Base-by-base conservation (phyloP, 768 basidiomycete genomes). In the Mycena capillaripes region DNA sequence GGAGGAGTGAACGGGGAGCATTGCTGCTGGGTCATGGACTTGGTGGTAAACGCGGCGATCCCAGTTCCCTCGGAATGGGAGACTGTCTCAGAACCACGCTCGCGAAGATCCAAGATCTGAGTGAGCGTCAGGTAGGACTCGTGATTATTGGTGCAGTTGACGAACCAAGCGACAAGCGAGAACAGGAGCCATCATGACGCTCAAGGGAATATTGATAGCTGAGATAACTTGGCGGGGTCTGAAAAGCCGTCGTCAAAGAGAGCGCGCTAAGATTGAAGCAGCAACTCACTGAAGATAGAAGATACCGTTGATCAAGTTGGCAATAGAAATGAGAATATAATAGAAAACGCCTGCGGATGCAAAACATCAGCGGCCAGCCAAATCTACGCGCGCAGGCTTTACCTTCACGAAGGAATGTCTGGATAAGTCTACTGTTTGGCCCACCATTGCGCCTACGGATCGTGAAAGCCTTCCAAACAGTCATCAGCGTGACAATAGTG, bases 381-480 rank as follows among this genome's bases (percentile, higher is more conserved):
- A 32, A 72, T 17, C 53, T 34, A 38, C 46, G 46, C 25, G 34
- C 25, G 40, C 25, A 56, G 44, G 57, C 32, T 53, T 32, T 77
- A 91, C 92, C 94, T 86, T 95, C 94, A 61, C 93, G 92, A 75
- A 95, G 85, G 81, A 95, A 95, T 36, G 94, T 95, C 78, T 95
- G 93, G 65, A 95, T 94, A 52, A 95, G 88, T 53, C 90, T 88
- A 79, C 93, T 95, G 76, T 89, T 94, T 42, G 93, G 90, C 23
- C 92, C 91, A 34, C 93, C 93, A 72, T 90, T 93, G 72, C 89
- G 89, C 75, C 92, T 87, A 66, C 93, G 91, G 75, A 95, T 95
- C 69, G 87, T 85, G 79, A 95, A 89, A 46, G 94, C 93, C 78
- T 94, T 94, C 86, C 89, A 88, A 66, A 95, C 87, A 9, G 94